Evolutionary conservation across 2,329 filamentous ascomycete genomes (phyloP).

Genomic region (Penicillium concentricum): DNA sequence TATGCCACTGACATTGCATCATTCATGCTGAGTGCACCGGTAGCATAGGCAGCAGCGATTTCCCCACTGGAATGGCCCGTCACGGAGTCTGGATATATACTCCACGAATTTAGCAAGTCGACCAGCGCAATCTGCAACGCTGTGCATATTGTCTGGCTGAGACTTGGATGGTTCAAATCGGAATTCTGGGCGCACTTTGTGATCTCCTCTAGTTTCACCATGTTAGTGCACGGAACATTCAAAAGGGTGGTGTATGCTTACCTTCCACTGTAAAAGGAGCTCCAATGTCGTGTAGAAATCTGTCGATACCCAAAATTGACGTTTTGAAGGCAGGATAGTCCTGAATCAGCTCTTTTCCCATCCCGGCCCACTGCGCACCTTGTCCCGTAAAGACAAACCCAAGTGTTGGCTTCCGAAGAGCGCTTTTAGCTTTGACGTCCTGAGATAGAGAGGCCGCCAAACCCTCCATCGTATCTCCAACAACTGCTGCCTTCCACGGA

Average conservation of each 20-base stretch:
- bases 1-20: conserved; percentile 26
- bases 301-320: neutral
- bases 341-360: conserved; percentile 31
- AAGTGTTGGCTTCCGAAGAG: conserved; percentile 7
- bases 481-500: conserved; percentile 17
- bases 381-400: conserved; percentile 37
- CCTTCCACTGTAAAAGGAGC: neutral
- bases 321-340: conserved; percentile 15
- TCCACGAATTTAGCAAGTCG: conserved; percentile 23
- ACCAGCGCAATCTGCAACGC: conserved; percentile 29
- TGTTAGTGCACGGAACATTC: neutral
- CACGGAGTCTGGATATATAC: conserved; percentile 21
- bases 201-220: conserved; percentile 1
- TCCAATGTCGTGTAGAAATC: neutral
- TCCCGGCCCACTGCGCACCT: conserved; percentile 34
- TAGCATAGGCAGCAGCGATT: conserved; percentile 32
- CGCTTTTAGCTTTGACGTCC: conserved; percentile 2
- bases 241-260: neutral
- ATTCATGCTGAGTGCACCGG: conserved; percentile 21
- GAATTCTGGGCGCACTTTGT: neutral
- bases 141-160: conserved; percentile 23
- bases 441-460: conserved; percentile 5
- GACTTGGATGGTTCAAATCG: conserved; percentile 11
- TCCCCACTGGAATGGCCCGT: conserved; percentile 30
- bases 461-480: conserved; percentile 1